Evolutionary conservation across 1,284 basidiomycete species (phyloP).

Genomic region (Austropuccinia psidii): DNA sequence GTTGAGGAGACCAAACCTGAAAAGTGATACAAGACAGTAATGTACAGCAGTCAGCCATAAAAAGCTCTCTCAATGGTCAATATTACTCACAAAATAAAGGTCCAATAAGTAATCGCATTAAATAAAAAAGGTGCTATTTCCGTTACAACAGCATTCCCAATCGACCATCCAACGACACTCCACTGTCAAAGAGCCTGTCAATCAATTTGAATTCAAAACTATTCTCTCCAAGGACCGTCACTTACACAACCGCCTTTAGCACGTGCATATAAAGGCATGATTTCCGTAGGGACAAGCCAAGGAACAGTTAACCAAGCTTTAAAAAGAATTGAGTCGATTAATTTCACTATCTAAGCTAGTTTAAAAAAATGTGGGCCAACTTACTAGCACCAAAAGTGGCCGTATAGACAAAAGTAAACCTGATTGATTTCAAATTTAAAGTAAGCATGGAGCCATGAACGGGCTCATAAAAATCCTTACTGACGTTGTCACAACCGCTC

Average conservation of each 20-base stretch:
- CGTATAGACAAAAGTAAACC: slow-evolving; percentile 34
- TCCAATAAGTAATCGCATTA: slow-evolving; percentile 36
- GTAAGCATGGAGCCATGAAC: neutral
- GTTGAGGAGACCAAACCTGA: slow-evolving; percentile 31
- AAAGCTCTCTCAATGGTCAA: neutral
- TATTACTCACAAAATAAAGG: slow-evolving; percentile 36
- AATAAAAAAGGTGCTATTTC: slow-evolving; percentile 33
- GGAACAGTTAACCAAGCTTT: slow-evolving; percentile 37
- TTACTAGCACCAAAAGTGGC: slow-evolving; percentile 35
- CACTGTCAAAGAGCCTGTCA: neutral
- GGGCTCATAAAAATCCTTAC: neutral
- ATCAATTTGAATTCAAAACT: neutral
- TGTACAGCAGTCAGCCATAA: neutral
- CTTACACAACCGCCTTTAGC: slow-evolving; percentile 33
- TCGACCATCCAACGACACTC: slow-evolving; percentile 37
- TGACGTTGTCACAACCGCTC: slow-evolving; percentile 25
- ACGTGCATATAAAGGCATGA: slow-evolving; percentile 34
- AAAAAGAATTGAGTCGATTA: neutral
- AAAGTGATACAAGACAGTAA: neutral
- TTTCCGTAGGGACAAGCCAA: slow-evolving; percentile 36
- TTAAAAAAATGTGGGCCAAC: neutral
- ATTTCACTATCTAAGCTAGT: neutral
- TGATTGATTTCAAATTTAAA: neutral
- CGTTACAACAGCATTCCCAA: slow-evolving; percentile 31
- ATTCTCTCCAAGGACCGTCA: neutral